Base-by-base conservation (phyloP, 805 yeast species). In the Myxozyma kluyveri region DNA sequence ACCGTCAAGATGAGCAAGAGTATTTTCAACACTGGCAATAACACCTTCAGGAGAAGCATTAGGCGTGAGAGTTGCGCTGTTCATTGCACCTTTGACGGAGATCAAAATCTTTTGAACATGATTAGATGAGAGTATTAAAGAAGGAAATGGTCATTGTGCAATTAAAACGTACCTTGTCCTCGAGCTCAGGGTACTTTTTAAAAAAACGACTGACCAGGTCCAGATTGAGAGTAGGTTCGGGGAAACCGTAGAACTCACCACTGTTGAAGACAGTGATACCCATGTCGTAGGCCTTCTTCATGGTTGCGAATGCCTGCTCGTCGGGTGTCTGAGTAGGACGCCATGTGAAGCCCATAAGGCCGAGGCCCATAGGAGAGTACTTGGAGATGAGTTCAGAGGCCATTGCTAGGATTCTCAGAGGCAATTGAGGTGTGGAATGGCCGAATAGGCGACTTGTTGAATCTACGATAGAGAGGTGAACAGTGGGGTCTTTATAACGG, bases 311-410 rank as follows among this genome's bases (percentile, higher is more conserved):
- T 0, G 84, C 79, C 44, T 71, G 71, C 17, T 74, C 78, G 45
- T 72, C 61, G 4, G 83, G 54, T 4, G 43, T 47, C 48, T 45
- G 65, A 14, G 42, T 56, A 0, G 82, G 77, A 33, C 75, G 39
- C 86, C 86, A 81, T 1, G 96, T 86, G 67, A 86, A 73, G 49
- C 84, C 78, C 96, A 88, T 87, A 57, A 88, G 75, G 37, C 96
- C 96, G 59, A 78, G 80, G 41, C 95, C 95, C 23, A 63, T 41
- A 12, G 45, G 12, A 29, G 33, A 29, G 33, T 29, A 29, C 33
- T 29, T 29, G 9, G 33, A 9, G 12, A 14, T 29, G 14, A 29
- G 9, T n/a, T n/a, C n/a, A 29, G 33, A 29, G 14, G 33, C 33
- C 33, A 29, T 29, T 29, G 33, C 33, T 29, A n/a, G n/a, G n/a